phyloP scores from a whole-genome alignment of 768 basidiomycete species.

The Psilocybe cubensis region DNA sequence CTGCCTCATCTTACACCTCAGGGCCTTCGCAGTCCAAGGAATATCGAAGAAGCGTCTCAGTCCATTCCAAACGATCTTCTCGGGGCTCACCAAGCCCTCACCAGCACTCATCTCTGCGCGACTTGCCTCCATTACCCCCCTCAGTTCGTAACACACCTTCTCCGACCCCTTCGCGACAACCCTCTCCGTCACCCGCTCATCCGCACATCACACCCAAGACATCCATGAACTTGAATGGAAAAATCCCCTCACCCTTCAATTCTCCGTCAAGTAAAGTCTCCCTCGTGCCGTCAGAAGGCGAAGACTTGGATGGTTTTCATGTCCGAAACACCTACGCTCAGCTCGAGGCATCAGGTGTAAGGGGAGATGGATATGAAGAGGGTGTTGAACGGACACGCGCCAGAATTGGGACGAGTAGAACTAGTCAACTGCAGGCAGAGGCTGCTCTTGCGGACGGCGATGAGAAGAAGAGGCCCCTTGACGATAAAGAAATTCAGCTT shows the following conservation, averaged over 20 bases:
- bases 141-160: slow-evolving; percentile 35
- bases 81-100: slow-evolving; percentile 28
- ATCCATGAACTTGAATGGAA: slow-evolving; percentile 25
- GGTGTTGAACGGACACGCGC: slow-evolving; percentile 93
- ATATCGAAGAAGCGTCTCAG: slow-evolving; percentile 29
- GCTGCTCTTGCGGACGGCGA: slow-evolving; percentile 56
- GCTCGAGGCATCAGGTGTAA: slow-evolving; percentile 88
- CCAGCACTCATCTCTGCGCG: slow-evolving; percentile 26
- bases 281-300: slow-evolving; percentile 73
- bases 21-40: slow-evolving; percentile 27
- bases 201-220: slow-evolving; percentile 31
- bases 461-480: slow-evolving; percentile 70
- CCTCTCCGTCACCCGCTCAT: slow-evolving; percentile 24
- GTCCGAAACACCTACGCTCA: slow-evolving; percentile 88
- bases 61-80: slow-evolving; percentile 36
- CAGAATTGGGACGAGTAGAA: slow-evolving; percentile 28
- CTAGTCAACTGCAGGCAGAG: slow-evolving; percentile 55
- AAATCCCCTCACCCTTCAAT: slow-evolving; percentile 16
- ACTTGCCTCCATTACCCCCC: slow-evolving; percentile 40
- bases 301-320: slow-evolving; percentile 82
- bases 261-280: slow-evolving; percentile 45
- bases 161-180: slow-evolving; percentile 26
- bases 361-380: slow-evolving; percentile 93
- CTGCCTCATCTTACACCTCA: slow-evolving; percentile 34
- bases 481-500: slow-evolving; percentile 72